A percentile compares a stretch with the other conserved stretches of the same genome.
phyloP scores from a whole-genome alignment of 1,139 yeast genomes.

The Magnusiomyces paraingens region DNA sequence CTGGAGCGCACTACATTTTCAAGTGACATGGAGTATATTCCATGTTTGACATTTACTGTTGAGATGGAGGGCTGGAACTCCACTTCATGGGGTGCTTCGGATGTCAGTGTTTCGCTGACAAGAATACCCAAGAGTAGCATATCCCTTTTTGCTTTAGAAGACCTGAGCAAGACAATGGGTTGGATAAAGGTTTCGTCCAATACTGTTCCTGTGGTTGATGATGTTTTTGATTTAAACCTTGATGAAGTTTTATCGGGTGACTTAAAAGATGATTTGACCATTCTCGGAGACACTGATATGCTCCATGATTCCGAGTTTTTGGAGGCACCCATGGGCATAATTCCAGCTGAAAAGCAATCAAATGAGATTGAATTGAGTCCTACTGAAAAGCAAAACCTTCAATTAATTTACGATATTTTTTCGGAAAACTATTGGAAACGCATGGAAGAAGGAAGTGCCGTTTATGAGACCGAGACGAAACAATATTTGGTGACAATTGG shows the following conservation, averaged over 20 bases:
- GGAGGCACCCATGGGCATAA: no score
- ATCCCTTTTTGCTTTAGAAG: neutral
- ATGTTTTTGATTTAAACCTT: neutral
- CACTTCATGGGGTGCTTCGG: constrained; percentile 11
- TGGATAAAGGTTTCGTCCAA: neutral
- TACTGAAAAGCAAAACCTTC: constrained; percentile 7
- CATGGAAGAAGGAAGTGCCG: constrained; percentile 12
- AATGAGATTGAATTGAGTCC: neutral
- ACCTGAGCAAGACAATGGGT: neutral
- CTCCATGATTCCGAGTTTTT: no score
- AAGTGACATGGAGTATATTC: constrained; percentile 7
- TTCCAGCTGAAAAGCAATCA: neutral
- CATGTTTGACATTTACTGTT: constrained; percentile 19
- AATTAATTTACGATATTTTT: constrained; percentile 6
- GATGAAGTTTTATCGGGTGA: neutral
- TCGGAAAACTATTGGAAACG: constrained; percentile 14
- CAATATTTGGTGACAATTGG: constrained; percentile 3
- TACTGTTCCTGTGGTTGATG: neutral
- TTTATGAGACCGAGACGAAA: constrained; percentile 5
- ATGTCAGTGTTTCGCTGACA: constrained; percentile 13
- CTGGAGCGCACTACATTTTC: constrained; percentile 6
- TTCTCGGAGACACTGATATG: neutral
- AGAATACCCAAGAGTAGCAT: constrained; percentile 3
- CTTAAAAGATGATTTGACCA: neutral
- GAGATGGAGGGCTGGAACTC: constrained; percentile 16